phyloP scores from a whole-genome alignment of 2,329 filamentous ascomycete species.

The Hypoxylon sp. region DNA sequence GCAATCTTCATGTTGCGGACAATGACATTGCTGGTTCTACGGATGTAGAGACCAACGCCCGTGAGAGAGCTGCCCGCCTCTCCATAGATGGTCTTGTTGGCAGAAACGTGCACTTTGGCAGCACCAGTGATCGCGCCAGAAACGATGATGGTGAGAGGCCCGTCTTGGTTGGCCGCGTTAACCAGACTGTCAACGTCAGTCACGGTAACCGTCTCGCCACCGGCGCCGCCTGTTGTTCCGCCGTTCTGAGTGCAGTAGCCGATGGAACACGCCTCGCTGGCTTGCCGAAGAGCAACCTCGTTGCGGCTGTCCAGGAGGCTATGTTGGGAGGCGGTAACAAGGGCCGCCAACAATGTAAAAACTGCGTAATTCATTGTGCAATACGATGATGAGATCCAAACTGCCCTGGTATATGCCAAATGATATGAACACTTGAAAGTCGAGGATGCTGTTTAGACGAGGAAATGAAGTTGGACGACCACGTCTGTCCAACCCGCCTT shows the following conservation, averaged over 20 bases:
- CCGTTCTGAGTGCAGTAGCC: constrained; percentile 47
- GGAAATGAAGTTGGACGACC: neutral
- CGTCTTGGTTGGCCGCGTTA: constrained; percentile 63
- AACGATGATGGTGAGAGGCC: constrained; percentile 63
- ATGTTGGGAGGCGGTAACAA: constrained; percentile 20
- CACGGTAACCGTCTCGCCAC: constrained; percentile 69
- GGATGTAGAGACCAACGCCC: constrained; percentile 68
- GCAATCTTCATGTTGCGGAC: constrained; percentile 73
- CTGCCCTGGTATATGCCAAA: neutral
- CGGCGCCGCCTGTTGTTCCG: constrained; percentile 67
- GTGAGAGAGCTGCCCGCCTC: constrained; percentile 54
- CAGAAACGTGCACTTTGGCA: constrained; percentile 61
- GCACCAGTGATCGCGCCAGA: constrained; percentile 60
- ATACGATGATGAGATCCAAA: neutral
- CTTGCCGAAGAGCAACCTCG: constrained; percentile 13
- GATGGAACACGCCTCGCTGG: constrained; percentile 33
- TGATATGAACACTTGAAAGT: neutral
- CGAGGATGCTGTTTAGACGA: neutral
- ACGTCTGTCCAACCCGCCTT: neutral
- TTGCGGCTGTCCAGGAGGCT: constrained; percentile 7
- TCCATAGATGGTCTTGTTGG: constrained; percentile 67
- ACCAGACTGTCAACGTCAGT: constrained; percentile 65
- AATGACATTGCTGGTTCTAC: constrained; percentile 70
- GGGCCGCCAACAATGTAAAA: constrained; percentile 2
- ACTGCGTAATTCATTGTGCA: constrained; percentile 26